Percentiles rank a stretch among this genome's conserved stretches.
Conservation (phyloP, 768 basidiomycete genomes). For the Hemileccinum rubropunctum region DNA sequence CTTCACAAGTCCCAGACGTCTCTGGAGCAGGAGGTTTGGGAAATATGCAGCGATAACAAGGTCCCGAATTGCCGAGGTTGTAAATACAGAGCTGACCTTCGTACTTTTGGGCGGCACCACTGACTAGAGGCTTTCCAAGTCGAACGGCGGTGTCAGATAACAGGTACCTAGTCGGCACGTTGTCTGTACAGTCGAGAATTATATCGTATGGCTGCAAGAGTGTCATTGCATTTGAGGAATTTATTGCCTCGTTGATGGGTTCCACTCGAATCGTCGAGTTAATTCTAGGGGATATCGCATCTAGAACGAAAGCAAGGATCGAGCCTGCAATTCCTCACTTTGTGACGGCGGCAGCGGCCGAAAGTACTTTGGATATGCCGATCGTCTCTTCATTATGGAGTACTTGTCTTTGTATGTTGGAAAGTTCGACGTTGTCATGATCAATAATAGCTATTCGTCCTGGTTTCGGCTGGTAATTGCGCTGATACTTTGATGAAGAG, state of each 20-base stretch:
- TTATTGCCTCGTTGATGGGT: constrained; percentile 50
- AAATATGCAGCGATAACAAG: constrained; percentile 94
- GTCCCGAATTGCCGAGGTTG: constrained; percentile 65
- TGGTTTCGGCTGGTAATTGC: constrained; percentile 30
- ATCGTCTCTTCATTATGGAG: constrained; percentile 72
- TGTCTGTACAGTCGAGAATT: constrained; percentile 93
- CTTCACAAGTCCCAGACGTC: constrained; percentile 75
- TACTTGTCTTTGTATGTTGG: constrained; percentile 93
- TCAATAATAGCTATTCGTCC: constrained; percentile 86
- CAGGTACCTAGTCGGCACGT: constrained; percentile 87
- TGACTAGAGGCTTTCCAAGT: constrained; percentile 80
- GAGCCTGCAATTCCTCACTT: constrained; percentile 41
- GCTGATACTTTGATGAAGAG: background rate
- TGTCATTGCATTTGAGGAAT: constrained; percentile 59
- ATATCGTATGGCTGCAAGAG: constrained; percentile 66
- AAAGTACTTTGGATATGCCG: constrained; percentile 78
- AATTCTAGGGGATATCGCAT: constrained; percentile 45
- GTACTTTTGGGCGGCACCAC: constrained; percentile 86
- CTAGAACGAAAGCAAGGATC: background rate
- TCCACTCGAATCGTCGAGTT: constrained; percentile 70
- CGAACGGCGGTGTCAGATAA: constrained; percentile 82
- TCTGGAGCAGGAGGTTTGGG: constrained; percentile 71
- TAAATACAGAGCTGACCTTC: constrained; percentile 82
- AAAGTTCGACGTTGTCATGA: constrained; percentile 82
- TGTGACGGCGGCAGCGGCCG: constrained; percentile 68